phyloP scores from a whole-genome alignment of 1,139 yeast genomes.

The Nakaseomyces kungkrabaensis region DNA sequence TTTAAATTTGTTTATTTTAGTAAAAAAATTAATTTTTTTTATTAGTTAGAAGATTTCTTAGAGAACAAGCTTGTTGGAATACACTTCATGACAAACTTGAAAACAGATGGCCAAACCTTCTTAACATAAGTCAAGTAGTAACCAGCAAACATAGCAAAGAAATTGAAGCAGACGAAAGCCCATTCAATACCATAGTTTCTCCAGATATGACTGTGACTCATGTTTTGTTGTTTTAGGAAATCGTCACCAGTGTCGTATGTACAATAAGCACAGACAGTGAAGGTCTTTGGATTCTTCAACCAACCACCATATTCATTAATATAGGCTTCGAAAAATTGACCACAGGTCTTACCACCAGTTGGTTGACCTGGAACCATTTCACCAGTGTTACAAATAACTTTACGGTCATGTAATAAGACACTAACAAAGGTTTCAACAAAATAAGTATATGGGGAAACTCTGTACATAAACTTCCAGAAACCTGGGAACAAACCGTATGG shows the following conservation, averaged over 20 bases:
- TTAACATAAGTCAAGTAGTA: conserved; percentile 29
- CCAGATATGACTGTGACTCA: conserved; percentile 42
- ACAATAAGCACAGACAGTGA: conserved; percentile 35
- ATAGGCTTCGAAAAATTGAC: conserved; percentile 34
- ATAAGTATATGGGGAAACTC: conserved; percentile 60
- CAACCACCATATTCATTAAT: conserved; percentile 31
- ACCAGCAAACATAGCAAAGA: conserved; percentile 35
- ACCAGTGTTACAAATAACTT: conserved; percentile 39
- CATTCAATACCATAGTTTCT: conserved; percentile 48
- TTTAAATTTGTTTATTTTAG: neutral
- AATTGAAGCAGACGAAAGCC: conserved; percentile 39
- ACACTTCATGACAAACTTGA: conserved; percentile 7
- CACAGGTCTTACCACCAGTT: conserved; percentile 47
- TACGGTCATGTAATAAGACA: conserved; percentile 41
- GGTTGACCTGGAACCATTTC: conserved; percentile 47
- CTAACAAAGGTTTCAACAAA: conserved; percentile 49
- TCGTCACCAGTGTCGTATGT: conserved; percentile 31
- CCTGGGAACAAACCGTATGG: conserved; percentile 44
- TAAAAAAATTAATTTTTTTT: neutral
- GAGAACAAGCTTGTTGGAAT: conserved; percentile 5
- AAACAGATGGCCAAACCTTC: conserved; percentile 19
- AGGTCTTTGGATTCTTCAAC: conserved; percentile 28
- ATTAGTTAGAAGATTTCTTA: neutral
- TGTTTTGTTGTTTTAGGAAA: conserved; percentile 34
- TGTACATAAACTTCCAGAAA: conserved; percentile 60